These are phyloP conservation scores for Capronia epimyces DNA, from an alignment of 2,329 filamentous ascomycete species.

Conservation along the genomic window DNA sequence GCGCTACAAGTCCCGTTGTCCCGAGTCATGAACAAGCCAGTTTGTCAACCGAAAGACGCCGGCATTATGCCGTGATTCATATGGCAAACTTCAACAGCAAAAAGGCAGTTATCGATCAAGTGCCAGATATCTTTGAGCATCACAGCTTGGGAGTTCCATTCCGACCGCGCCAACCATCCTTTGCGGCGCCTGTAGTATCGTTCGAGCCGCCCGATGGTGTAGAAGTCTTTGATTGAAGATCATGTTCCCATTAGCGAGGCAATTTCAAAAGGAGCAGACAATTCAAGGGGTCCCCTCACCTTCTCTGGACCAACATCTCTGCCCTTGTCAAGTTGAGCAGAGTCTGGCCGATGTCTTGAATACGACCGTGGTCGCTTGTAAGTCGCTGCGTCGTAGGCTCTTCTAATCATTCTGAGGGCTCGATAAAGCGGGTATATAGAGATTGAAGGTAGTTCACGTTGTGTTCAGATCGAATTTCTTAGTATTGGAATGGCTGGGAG, in stretches of 20 bases:
- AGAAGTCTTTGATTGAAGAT: not conserved
- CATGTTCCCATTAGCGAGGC: not conserved
- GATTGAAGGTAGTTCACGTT: not conserved
- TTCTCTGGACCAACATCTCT: not conserved
- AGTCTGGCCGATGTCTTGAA: not conserved
- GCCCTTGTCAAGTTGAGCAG: not conserved
- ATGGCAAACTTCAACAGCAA: not conserved
- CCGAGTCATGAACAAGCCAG: not conserved
- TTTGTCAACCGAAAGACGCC: not conserved
- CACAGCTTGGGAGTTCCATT: not conserved
- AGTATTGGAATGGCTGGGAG: not conserved
- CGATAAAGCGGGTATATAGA: not conserved
- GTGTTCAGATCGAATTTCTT: not conserved
- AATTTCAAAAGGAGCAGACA: not conserved
- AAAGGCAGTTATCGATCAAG: not conserved
- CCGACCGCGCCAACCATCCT: not conserved
- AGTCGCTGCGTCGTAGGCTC: not conserved
- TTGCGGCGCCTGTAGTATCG: not conserved
- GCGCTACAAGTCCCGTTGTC: not conserved
- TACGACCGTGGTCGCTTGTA: not conserved
- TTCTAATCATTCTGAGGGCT: not conserved
- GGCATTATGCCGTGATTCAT: not conserved
- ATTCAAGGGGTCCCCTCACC: not conserved
- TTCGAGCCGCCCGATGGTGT: not conserved
- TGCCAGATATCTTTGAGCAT: not conserved